Conservation (phyloP, 495 filamentous ascomycete species). For the Penicillium atrosanguineum region DNA sequence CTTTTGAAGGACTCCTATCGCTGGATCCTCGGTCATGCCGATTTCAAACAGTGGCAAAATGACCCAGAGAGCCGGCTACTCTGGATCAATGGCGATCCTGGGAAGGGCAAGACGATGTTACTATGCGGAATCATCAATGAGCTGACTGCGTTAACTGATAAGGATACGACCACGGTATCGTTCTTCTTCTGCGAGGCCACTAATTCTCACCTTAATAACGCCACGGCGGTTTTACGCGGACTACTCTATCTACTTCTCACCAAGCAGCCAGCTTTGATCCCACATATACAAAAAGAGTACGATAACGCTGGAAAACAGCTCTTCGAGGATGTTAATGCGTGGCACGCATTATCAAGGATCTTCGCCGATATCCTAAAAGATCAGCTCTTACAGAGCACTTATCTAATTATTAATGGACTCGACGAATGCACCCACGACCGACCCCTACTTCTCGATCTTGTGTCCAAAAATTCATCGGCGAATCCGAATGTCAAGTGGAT, state of each 20-base stretch:
- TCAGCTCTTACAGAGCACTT: constrained; percentile 17
- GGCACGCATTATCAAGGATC: constrained; percentile 24
- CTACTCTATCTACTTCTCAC: constrained; percentile 39
- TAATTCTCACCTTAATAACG: constrained; percentile 32
- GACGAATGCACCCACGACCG: constrained; percentile 42
- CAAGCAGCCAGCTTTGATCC: constrained; percentile 31
- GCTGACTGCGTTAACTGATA: constrained; percentile 9
- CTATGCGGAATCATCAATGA: constrained; percentile 43
- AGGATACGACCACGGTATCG: constrained; percentile 25
- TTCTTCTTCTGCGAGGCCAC: constrained; percentile 48
- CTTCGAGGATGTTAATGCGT: constrained; percentile 37
- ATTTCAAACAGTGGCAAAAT: constrained; percentile 11
- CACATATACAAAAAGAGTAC: constrained; percentile 18
- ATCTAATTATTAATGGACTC: constrained; percentile 47
- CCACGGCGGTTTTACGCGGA: constrained; percentile 38
- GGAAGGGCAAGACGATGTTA: constrained; percentile 41
- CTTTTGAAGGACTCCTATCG: no score
- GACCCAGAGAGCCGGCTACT: constrained; percentile 4
- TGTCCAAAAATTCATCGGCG: no score
- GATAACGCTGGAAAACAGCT: background rate
- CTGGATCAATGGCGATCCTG: constrained; percentile 31
- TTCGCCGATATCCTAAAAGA: constrained; percentile 32
- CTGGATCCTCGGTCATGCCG: no score
- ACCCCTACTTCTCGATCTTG: background rate
- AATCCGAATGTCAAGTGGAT: no score